Evolutionary conservation across 768 basidiomycete genomes (phyloP), one percentile per base, ranked within the genome.

Genomic region (Boletus vermiculosoides): DNA sequence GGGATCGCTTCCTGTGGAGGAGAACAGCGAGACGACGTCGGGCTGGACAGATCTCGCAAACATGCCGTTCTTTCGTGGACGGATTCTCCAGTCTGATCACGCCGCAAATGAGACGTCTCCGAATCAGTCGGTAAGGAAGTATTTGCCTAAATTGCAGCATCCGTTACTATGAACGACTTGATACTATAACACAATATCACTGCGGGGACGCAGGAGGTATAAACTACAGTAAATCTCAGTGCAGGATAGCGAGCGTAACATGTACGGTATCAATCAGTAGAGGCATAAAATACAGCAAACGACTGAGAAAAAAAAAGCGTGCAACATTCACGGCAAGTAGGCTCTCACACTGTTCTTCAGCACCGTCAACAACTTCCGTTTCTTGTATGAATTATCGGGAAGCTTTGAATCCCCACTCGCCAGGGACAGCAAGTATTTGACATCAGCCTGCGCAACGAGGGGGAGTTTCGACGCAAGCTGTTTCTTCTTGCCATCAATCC

Each of bases 371-470:
- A 88, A 73, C 63, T 85, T 81, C 61, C 74, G 76, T 56, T 74
- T 76, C 63, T 79, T 77, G 16, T 80, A 80, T 5, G 73, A 67
- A 66, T 90, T 80, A 20, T 78, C 78, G 1, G 86, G 82, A 60
- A 88, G 67, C 45, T 75, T 66, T 5, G 74, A 55, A 58, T 80
- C 75, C 5, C 87, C 86, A 5, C 71, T 80, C 10, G 80, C 88
- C 31, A 90, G 67, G 47, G 80, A 81, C 61, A 83, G 77, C 45
- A 98, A 78, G 71, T 87, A 96, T 1, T 82, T 84, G 68, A 97
- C 95, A 71, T 98, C 95, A 2, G 94, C 94, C 68, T 96, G 95
- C 1, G 85, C 85, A 33, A 84, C 82, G 3, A 96, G 78, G 0
- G 96, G 87, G 41, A 98, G 76, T 54, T 78, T 78, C 30, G 84